Evolutionary conservation across 2,329 filamentous ascomycete species (phyloP).

Genomic region (Coccinonectria pachysandricola): DNA sequence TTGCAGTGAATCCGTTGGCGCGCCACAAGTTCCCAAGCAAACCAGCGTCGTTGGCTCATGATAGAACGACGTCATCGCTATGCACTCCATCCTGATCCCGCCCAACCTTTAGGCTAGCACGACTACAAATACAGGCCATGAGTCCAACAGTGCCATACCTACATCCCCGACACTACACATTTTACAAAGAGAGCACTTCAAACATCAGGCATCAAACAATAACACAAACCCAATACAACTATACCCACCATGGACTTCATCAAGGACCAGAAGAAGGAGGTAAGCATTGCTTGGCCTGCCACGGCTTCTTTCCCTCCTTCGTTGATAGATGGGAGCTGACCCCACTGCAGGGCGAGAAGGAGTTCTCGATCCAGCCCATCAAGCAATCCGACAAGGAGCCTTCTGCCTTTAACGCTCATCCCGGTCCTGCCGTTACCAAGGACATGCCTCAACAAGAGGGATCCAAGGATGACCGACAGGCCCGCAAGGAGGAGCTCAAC

Average conservation of each 20-base stretch:
- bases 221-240: conserved; percentile 1
- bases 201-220: conserved; percentile 2
- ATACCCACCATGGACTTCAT: conserved; percentile 16
- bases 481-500: conserved; percentile 56
- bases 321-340: too few relatives aligned
- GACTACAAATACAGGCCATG: conserved; percentile 21
- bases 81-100: conserved; percentile 5
- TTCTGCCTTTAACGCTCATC: conserved; percentile 42
- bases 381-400: conserved; percentile 36
- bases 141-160: too few relatives aligned
- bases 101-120: too few relatives aligned
- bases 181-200: too few relatives aligned
- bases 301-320: too few relatives aligned
- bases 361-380: conserved; percentile 36
- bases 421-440: conserved; percentile 46
- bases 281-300: too few relatives aligned
- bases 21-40: too few relatives aligned
- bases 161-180: too few relatives aligned
- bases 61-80: conserved; percentile 19
- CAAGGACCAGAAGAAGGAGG: conserved; percentile 23
- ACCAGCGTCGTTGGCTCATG: too few relatives aligned
- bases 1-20: too few relatives aligned
- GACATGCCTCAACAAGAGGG: conserved; percentile 46
- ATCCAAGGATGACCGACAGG: conserved; percentile 57
- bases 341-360: conserved; percentile 31